These are phyloP conservation scores for Leucosporidium scottii DNA, from an alignment of 768 basidiomycete species.

Conservation along the genomic window DNA sequence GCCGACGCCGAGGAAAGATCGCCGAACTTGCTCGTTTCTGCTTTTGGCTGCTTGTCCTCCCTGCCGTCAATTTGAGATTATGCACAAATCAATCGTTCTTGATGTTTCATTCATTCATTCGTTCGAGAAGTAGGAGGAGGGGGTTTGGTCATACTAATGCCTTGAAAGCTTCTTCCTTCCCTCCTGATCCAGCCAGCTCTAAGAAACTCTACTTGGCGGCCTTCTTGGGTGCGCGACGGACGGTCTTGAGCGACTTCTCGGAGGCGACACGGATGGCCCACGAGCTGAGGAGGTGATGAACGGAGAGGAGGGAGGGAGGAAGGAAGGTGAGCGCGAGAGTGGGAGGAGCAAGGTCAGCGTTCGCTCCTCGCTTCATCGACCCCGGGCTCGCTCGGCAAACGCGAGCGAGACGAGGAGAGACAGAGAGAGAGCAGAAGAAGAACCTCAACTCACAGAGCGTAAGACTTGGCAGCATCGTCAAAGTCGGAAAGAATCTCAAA, in stretches of 20 bases:
- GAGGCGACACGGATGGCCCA: conserved; percentile 34
- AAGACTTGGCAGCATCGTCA: conserved; percentile 36
- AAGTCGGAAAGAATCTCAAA: conserved; percentile 28
- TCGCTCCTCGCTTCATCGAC: not conserved
- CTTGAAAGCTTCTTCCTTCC: too few relatives aligned
- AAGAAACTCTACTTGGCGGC: not conserved
- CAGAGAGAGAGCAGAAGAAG: too few relatives aligned
- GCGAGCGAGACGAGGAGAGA: too few relatives aligned
- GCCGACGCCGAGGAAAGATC: too few relatives aligned
- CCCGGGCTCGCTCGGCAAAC: too few relatives aligned
- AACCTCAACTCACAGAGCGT: conserved; percentile 31
- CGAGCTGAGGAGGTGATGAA: not conserved
- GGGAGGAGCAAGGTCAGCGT: not conserved
- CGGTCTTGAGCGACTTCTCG: conserved; percentile 15
- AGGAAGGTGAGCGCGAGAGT: not conserved
- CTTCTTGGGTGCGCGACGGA: not conserved
- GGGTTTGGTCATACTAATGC: too few relatives aligned
- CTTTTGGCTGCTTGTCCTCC: too few relatives aligned
- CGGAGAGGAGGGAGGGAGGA: not conserved
- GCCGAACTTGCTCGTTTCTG: too few relatives aligned
- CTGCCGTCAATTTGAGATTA: not conserved
- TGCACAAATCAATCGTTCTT: not conserved
- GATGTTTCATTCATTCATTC: not conserved
- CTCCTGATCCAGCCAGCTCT: not conserved
- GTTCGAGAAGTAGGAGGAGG: too few relatives aligned